Evolutionary conservation across 768 basidiomycete species (phyloP).

Genomic region (Rubroboletus satanas): DNA sequence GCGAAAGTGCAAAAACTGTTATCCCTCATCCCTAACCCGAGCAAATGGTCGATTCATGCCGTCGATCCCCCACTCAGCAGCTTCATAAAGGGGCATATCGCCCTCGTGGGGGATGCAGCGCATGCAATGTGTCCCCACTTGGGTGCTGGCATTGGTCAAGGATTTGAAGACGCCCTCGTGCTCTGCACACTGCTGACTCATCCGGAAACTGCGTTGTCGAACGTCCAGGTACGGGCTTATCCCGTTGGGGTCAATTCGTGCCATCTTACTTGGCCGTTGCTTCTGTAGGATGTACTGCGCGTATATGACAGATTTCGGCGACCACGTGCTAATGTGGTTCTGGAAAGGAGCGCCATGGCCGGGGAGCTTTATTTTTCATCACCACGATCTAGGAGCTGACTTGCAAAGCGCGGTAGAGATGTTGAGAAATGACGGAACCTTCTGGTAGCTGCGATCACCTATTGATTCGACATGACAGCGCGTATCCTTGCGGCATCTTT

Average conservation of each 20-base stretch:
- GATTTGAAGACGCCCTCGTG: constrained; percentile 51
- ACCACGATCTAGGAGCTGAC: constrained; percentile 43
- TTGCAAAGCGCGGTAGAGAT: constrained; percentile 30
- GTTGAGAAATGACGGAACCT: constrained; percentile 12
- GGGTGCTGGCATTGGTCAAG: constrained; percentile 57
- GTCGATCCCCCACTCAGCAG: constrained; percentile 42
- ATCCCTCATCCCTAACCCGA: constrained; percentile 40
- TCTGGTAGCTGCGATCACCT: neutral
- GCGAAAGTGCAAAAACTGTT: constrained; percentile 41
- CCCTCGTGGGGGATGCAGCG: constrained; percentile 54
- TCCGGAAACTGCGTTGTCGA: constrained; percentile 36
- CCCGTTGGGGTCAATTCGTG: neutral
- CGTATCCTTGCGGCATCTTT: neutral
- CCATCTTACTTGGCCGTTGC: neutral
- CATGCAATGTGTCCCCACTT: constrained; percentile 60
- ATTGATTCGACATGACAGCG: neutral
- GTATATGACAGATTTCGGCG: constrained; percentile 44
- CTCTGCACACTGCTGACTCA: constrained; percentile 45
- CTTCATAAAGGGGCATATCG: constrained; percentile 44
- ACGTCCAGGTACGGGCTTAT: constrained; percentile 37
- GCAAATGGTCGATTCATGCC: constrained; percentile 51
- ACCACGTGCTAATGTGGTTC: constrained; percentile 49
- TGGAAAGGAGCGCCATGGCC: constrained; percentile 36
- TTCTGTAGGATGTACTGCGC: constrained; percentile 40
- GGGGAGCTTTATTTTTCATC: constrained; percentile 49